These are phyloP conservation scores for Aspergillus amoenus DNA, from an alignment of 2,329 filamentous ascomycete genomes.

Conservation along the genomic window DNA sequence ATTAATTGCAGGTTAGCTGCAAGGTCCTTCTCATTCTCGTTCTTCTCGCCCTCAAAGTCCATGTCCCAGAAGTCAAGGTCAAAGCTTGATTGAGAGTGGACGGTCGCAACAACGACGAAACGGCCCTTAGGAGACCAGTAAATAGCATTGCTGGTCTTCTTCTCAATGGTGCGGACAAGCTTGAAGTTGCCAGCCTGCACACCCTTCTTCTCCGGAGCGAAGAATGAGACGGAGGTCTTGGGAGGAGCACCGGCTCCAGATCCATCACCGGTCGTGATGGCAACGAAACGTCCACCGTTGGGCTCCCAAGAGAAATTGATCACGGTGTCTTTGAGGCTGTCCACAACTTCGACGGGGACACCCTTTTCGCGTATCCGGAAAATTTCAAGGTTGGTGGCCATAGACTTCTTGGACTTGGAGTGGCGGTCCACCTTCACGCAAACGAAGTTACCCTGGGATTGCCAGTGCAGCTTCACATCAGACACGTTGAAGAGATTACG, in stretches of 20 bases:
- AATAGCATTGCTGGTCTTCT: constrained; percentile 99
- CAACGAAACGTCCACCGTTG: constrained; percentile 93
- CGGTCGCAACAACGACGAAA: constrained; percentile 91
- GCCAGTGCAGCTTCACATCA: constrained; percentile 98
- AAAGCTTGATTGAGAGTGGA: constrained; percentile 87
- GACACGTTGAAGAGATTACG: constrained; percentile 97
- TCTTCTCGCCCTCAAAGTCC: constrained; percentile 96
- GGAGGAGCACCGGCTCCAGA: constrained; percentile 77
- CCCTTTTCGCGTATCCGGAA: constrained; percentile 98
- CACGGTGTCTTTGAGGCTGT: constrained; percentile 96
- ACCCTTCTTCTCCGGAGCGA: constrained; percentile 95
- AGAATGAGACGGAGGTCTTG: constrained; percentile 95
- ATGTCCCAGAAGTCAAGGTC: constrained; percentile 98
- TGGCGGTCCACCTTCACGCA: constrained; percentile 99
- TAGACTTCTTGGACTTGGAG: constrained; percentile 98
- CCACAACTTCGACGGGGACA: constrained; percentile 95
- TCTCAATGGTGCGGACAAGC: constrained; percentile 89
- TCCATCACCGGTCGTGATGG: constrained; percentile 91
- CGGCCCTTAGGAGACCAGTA: constrained; percentile 97
- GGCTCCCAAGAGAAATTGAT: constrained; percentile 99
- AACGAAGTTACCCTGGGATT: constrained; percentile 88
- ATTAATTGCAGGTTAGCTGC: constrained; percentile 93
- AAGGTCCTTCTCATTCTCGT: constrained; percentile 88
- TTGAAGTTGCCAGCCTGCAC: constrained; percentile 86
- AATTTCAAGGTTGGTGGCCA: constrained; percentile 95